Base-by-base conservation (phyloP, 208 protist genomes). In the Crithidia bombi region DNA sequence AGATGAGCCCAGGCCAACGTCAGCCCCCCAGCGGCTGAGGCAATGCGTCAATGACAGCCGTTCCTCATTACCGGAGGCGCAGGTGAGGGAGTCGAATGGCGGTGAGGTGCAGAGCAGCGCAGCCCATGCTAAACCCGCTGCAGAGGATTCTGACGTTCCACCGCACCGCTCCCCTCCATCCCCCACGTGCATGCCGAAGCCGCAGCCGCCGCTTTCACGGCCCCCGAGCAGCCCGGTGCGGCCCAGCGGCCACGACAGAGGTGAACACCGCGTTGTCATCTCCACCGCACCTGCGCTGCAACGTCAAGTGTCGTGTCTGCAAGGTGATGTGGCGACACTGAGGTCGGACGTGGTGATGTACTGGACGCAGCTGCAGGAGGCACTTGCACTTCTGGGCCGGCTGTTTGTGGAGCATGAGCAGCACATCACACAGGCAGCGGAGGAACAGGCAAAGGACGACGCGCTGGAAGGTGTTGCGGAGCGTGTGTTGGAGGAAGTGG, bases 401-500 rank as follows among this genome's bases (percentile, higher is more conserved):
- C 21, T 70, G 3, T 54, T 76, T 17, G 56, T 2, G 1, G 33
- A 63, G 55, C 52, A 52, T 5, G 46, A 70, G 39, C 3, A 14
- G 11, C 23, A 11, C 2, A n/a, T 51, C 9, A 41, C 21, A 19
- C 15, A 59, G 28, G 39, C 3, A n/a, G 21, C 25, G 19, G 63
- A 65, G 30, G 32, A 33, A 21, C 41, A 58, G 39, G 59, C 43
- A 23, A 56, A 1, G n/a, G 30, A 47, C 11, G 2, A 19, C 3
- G 54, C 70, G 3, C 21, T 65, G 35, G 30, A 26, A 0, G 64
- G 26, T 5, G 44, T 55, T 5, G 63, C 63, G 6, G 62, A 65
- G 63, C 32, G 38, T 7, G 63, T 52, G 3, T 14, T 76, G 26
- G 70, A 76, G 56, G 70, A 69, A 39, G 70, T 63, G 17, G 63